Evolutionary conservation across 768 basidiomycete genomes (phyloP).

Genomic region (Tricholoma matsutake): DNA sequence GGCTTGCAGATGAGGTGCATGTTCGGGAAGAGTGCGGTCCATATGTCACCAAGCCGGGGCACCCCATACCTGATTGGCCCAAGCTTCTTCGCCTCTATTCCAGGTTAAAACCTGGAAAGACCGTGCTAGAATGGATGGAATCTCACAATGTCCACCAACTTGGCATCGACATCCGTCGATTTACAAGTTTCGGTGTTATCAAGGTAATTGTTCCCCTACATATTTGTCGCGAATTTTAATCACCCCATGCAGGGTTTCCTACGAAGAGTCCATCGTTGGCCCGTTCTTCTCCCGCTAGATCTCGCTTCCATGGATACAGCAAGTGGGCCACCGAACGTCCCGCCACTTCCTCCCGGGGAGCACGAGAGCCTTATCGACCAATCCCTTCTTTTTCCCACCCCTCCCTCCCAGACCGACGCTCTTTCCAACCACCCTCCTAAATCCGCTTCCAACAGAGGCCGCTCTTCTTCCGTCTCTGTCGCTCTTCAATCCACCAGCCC

Average conservation of each 20-base stretch:
- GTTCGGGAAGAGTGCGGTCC: slow-evolving; percentile 89
- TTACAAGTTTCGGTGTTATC: slow-evolving; percentile 96
- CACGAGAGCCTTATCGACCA: slow-evolving; percentile 35
- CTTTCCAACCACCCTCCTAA: slow-evolving; percentile 14
- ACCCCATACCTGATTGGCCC: slow-evolving; percentile 78
- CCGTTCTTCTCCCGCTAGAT: slow-evolving; percentile 57
- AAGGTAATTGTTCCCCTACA: slow-evolving; percentile 51
- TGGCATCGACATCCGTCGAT: slow-evolving; percentile 90
- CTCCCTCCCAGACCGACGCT: slow-evolving; percentile 17
- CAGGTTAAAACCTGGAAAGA: slow-evolving; percentile 76
- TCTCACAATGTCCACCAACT: slow-evolving; percentile 61
- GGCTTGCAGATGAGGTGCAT: slow-evolving; percentile 80
- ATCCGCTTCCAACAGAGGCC: slow-evolving; percentile 16
- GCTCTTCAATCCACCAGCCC: slow-evolving; percentile 24
- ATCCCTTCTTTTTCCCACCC: slow-evolving; percentile 24
- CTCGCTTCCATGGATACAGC: slow-evolving; percentile 20
- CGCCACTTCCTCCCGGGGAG: slow-evolving; percentile 28
- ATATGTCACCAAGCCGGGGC: slow-evolving; percentile 80
- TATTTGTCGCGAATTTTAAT: slow-evolving; percentile 2
- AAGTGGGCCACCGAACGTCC: slow-evolving; percentile 14
- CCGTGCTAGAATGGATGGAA: slow-evolving; percentile 87
- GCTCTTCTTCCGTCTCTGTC: slow-evolving; percentile 23
- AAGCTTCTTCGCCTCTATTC: slow-evolving; percentile 85
- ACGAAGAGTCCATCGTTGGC: slow-evolving; percentile 91
- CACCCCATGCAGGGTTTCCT: slow-evolving; percentile 72